These are phyloP conservation scores for Micractinium conductrix DNA, from an alignment of 139 green algal species.

Conservation along the genomic window DNA sequence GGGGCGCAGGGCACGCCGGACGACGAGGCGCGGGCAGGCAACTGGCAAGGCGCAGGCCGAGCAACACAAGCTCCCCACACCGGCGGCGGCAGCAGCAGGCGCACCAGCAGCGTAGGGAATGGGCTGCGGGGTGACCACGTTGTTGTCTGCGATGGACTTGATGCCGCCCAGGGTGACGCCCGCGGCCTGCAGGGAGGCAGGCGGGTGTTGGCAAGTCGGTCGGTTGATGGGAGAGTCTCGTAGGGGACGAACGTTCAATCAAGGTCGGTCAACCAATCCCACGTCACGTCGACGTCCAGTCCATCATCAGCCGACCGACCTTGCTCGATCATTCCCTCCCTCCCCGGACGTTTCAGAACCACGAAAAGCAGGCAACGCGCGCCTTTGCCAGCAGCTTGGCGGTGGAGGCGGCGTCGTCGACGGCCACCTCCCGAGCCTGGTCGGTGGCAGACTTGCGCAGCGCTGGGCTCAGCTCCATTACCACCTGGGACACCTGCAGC, in stretches of 20 bases:
- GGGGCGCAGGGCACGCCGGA: too few species aligned
- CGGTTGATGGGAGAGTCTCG: not conserved
- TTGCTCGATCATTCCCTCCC: too few species aligned
- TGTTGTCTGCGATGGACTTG: conserved; percentile 7
- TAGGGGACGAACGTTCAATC: too few species aligned
- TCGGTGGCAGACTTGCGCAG: conserved; percentile 6
- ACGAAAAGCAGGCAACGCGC: not conserved
- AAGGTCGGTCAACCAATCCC: too few species aligned
- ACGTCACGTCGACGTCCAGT: too few species aligned
- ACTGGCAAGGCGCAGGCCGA: too few species aligned
- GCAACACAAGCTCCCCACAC: not conserved
- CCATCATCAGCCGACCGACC: too few species aligned
- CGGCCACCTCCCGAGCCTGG: not conserved
- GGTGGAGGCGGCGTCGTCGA: not conserved
- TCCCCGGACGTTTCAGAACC: too few species aligned
- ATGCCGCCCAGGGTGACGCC: conserved; percentile 20
- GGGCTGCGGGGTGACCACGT: not conserved
- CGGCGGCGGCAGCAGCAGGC: not conserved
- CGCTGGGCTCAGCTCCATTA: conserved; percentile 13
- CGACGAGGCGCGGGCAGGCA: too few species aligned
- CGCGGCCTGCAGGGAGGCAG: not conserved
- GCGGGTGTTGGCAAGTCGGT: not conserved
- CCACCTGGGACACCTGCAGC: conserved; percentile 19
- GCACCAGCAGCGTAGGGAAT: not conserved
- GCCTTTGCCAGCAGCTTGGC: conserved; percentile 10